A percentile compares a stretch with the other conserved stretches of the same genome.
These are phyloP conservation scores for Microsporum canis DNA, from an alignment of 2,329 filamentous ascomycete species.

Conservation along the genomic window DNA sequence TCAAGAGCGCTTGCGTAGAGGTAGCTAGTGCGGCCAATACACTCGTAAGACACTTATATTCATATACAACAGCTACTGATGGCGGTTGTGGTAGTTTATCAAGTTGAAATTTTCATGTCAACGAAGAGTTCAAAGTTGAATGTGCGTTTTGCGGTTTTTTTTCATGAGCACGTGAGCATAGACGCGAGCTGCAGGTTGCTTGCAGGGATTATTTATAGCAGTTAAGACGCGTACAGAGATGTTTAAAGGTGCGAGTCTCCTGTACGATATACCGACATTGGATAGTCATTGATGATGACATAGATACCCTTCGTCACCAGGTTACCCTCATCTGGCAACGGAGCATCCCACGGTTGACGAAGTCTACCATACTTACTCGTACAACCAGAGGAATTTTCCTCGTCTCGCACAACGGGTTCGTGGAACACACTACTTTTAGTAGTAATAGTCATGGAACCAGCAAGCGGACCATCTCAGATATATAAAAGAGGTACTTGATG, in stretches of 20 bases:
- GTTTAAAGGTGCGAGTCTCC: not conserved
- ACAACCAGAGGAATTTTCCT: constrained; percentile 51
- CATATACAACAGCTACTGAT: not conserved
- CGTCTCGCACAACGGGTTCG: constrained; percentile 54
- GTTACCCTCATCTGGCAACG: constrained; percentile 43
- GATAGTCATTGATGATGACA: constrained; percentile 11
- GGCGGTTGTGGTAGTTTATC: not conserved
- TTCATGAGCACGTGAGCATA: not conserved
- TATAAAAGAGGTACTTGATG: constrained; percentile 52
- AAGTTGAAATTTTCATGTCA: not conserved
- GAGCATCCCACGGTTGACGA: constrained; percentile 63
- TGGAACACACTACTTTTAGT: constrained; percentile 71
- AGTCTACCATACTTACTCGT: constrained; percentile 60
- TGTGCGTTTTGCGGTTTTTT: not conserved
- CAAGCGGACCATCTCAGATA: constrained; percentile 32
- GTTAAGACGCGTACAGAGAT: no score
- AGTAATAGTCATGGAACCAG: constrained; percentile 73
- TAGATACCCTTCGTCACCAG: constrained; percentile 27
- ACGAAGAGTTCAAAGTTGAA: not conserved
- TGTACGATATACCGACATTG: not conserved
- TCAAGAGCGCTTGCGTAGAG: not conserved
- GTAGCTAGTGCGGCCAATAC: no score
- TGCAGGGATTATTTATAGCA: not conserved
- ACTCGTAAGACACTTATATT: not conserved
- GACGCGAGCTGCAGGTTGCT: not conserved